phyloP scores from a whole-genome alignment of 768 basidiomycete species.

The Psilocybe cubensis region DNA sequence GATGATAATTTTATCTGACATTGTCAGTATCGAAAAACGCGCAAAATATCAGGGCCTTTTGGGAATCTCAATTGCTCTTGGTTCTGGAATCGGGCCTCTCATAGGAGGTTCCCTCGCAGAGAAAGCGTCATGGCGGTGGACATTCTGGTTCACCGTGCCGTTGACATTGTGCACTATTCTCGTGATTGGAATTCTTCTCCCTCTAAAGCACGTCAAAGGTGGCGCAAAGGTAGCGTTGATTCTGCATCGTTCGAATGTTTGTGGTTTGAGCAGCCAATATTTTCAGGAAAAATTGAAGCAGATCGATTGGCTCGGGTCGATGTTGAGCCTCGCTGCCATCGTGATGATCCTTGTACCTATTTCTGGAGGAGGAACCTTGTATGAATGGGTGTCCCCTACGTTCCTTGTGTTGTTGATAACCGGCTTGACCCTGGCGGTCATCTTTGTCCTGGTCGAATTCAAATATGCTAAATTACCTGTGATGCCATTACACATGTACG shows the following conservation, averaged over 20 bases:
- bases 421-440: not conserved
- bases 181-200: slow-evolving; percentile 6
- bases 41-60: slow-evolving; percentile 11
- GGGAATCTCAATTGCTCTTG: slow-evolving; percentile 8
- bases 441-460: slow-evolving; percentile 3
- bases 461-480: slow-evolving; percentile 6
- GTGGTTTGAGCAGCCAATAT: not conserved
- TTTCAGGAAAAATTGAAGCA: slow-evolving; percentile 4
- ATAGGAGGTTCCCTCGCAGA: slow-evolving; percentile 7
- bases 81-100: slow-evolving; percentile 8
- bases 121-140: slow-evolving; percentile 10
- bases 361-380: slow-evolving; percentile 8
- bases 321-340: slow-evolving; percentile 7
- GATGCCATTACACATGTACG: slow-evolving; percentile 11
- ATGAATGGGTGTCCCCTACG: slow-evolving; percentile 4
- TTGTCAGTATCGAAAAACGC: slow-evolving; percentile 10
- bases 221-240: slow-evolving; percentile 1
- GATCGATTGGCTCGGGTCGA: slow-evolving; percentile 9
- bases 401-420: slow-evolving; percentile 5
- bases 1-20: slow-evolving; percentile 13
- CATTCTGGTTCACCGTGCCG: slow-evolving; percentile 11
- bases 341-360: slow-evolving; percentile 6
- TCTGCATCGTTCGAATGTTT: not conserved
- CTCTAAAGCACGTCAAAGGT: slow-evolving; percentile 8
- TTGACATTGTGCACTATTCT: slow-evolving; percentile 4